Evolutionary conservation across 352 stramenopile genomes (phyloP), one percentile per base, ranked within the genome.

Genomic region (Elongisporangium senticosum): DNA sequence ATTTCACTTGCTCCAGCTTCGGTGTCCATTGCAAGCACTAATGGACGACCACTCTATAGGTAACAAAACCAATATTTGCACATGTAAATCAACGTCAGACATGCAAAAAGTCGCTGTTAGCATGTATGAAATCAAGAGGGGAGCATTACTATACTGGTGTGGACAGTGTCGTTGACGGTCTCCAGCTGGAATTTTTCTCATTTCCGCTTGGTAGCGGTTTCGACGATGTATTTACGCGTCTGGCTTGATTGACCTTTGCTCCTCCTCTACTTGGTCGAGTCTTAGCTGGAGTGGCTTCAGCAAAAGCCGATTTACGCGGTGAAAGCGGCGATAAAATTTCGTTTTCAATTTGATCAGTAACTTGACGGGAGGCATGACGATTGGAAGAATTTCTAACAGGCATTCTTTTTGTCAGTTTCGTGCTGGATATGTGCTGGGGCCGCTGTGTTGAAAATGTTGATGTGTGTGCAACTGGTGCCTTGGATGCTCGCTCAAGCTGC

Each of bases 141-240:
- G 15, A 57, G 33, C 56, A 62, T 75, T 72, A 75, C 65, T 75
- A 63, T 68, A 75, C 68, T 61, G 58, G 28, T 61, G 64, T 17
- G 26, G 61, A 56, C 59, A 64, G 51, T n/a, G 55, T 65, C 23
- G 13, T 69, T 2, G 62, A 57, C 33, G 54, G 21, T 28, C 66
- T 68, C 26, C 59, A 33, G 47, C 64, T 69, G 39, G 49, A 19
- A 17, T 61, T 49, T 43, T 67, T 71, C 22, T 21, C 17, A 2
- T 14, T 51, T 33, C 2, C 20, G 14, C 22, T 3, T 56, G 19
- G 7, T 19, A 56, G 33, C 33, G 33, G 33, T 4, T 43, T 39
- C 5, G 28, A 39, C 2, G 28, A 13, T 39, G 7, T 3, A 13
- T 7, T 43, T 43, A 4, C 5, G 4, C 10, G 0, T 2, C 33